A percentile compares a stretch with the other conserved stretches of the same genome.
These are phyloP conservation scores for Marasmius fiardii DNA, from an alignment of 1,284 basidiomycete species.

Conservation along the genomic window DNA sequence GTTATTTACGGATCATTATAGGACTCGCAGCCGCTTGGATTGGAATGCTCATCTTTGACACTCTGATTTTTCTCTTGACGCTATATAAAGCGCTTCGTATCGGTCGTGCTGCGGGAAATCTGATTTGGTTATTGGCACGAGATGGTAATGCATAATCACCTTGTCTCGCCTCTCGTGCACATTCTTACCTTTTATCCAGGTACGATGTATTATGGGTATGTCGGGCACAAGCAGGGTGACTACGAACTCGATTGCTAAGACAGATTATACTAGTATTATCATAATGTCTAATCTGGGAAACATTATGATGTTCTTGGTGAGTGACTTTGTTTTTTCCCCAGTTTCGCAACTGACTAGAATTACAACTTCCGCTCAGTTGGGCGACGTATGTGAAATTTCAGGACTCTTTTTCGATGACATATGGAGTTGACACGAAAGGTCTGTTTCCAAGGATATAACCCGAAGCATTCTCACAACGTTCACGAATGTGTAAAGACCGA, in stretches of 20 bases:
- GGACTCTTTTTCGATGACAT: neutral
- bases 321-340: neutral
- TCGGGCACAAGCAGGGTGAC: neutral
- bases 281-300: neutral
- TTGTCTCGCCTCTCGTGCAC: neutral
- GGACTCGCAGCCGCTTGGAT: conserved; percentile 32
- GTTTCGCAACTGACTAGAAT: neutral
- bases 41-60: conserved; percentile 37
- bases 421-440: neutral
- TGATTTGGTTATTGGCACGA: conserved; percentile 32
- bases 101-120: conserved; percentile 19
- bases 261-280: conserved; percentile 7
- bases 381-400: neutral
- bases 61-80: conserved; percentile 38
- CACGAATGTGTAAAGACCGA: neutral
- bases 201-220: conserved; percentile 15
- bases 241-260: neutral
- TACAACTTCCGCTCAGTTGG: neutral
- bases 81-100: conserved; percentile 34
- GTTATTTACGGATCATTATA: conserved; percentile 11
- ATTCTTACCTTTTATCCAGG: conserved; percentile 35
- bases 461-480: neutral
- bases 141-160: conserved; percentile 28
- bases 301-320: neutral
- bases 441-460: neutral